phyloP scores from a whole-genome alignment of 2,329 filamentous ascomycete genomes.

The Chaetomiaceae sp. region DNA sequence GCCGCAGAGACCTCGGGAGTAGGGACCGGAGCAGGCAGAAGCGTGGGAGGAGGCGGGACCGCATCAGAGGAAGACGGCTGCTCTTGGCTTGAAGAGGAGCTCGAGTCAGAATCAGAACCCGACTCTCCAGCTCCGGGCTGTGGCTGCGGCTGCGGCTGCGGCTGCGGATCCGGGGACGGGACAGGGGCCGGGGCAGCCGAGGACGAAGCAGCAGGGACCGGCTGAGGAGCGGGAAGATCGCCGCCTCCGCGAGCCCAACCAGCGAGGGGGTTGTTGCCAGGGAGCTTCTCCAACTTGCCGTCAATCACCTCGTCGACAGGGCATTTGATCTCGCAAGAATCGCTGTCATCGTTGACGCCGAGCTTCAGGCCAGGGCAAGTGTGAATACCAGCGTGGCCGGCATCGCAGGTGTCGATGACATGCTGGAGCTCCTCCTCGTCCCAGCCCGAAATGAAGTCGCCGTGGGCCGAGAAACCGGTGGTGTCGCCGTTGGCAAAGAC shows the following conservation, averaged over 20 bases:
- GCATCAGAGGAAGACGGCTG: conserved; percentile 2
- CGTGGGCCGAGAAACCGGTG: conserved; percentile 67
- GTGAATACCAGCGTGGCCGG: conserved; percentile 56
- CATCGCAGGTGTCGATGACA: conserved; percentile 64
- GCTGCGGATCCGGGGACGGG: neutral
- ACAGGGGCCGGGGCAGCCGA: neutral
- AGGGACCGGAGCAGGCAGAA: conserved; percentile 6
- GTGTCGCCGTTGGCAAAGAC: conserved; percentile 65
- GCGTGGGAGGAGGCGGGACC: conserved; percentile 14
- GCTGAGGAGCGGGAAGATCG: conserved; percentile 8
- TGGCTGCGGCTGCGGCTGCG: neutral
- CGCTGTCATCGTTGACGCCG: conserved; percentile 44
- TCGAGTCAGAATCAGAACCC: conserved; percentile 10
- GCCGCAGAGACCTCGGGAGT: conserved; percentile 1
- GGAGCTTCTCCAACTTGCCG: conserved; percentile 45
- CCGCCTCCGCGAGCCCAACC: conserved; percentile 41
- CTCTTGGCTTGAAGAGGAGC: conserved; percentile 3
- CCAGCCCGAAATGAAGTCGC: conserved; percentile 72
- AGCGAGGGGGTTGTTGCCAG: conserved; percentile 52
- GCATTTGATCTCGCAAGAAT: conserved; percentile 48
- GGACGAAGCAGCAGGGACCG: neutral
- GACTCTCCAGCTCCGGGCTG: conserved; percentile 5
- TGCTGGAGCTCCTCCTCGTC: conserved; percentile 59
- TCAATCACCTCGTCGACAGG: conserved; percentile 43
- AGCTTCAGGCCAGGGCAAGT: conserved; percentile 55